Evolutionary conservation across 306 rosid species (phyloP).

Genomic region (Alnus rubra): DNA sequence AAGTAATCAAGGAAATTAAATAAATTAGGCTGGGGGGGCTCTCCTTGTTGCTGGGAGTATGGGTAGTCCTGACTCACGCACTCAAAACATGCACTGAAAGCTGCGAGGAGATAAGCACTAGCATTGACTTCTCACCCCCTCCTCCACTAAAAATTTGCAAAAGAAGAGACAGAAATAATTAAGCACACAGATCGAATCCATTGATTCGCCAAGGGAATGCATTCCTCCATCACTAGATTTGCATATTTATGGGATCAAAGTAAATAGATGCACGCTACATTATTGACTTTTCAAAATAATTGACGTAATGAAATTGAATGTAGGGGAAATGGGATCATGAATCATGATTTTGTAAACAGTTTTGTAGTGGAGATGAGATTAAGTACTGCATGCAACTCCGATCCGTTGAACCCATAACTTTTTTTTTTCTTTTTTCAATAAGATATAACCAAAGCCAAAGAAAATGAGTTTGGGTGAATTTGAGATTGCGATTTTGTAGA

Average conservation of each 20-base stretch:
- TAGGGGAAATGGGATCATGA: not conserved
- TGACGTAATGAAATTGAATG: not conserved
- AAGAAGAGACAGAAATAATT: not conserved
- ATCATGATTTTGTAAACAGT: not conserved
- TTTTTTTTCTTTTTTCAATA: too few species aligned
- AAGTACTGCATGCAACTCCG: too few species aligned
- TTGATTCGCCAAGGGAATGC: not conserved
- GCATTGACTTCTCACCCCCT: not conserved
- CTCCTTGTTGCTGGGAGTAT: conserved; percentile 3
- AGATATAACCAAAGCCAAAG: too few species aligned
- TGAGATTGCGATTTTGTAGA: too few species aligned
- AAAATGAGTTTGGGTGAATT: too few species aligned
- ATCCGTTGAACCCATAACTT: too few species aligned
- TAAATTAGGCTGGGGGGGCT: not conserved
- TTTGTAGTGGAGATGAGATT: too few species aligned
- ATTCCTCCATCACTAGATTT: not conserved
- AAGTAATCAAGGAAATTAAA: too few species aligned
- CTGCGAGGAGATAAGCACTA: conserved; percentile 24
- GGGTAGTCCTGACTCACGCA: conserved; percentile 23
- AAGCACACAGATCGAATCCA: not conserved
- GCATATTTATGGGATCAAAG: not conserved
- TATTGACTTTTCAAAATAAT: not conserved
- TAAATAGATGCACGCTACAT: not conserved
- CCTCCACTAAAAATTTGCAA: conserved; percentile 6
- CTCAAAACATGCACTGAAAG: conserved; percentile 29